A percentile compares a stretch with the other conserved stretches of the same genome.
Conservation (phyloP, 805 yeast species). For the Candida nonsorbophila region DNA sequence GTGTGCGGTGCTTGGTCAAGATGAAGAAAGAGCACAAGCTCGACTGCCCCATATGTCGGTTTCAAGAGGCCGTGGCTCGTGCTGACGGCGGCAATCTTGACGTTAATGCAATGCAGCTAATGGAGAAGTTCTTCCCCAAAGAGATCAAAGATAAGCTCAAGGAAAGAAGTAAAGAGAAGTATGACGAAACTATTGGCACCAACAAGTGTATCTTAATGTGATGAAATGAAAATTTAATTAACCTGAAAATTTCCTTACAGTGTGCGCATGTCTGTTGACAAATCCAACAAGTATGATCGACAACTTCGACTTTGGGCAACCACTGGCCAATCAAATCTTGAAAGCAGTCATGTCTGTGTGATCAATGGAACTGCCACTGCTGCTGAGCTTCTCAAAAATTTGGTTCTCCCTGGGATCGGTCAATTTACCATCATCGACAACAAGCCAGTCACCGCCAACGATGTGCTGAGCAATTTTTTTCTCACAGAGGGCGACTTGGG, state of each 20-base stretch:
- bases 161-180: conserved; percentile 42
- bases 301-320: conserved; percentile 86
- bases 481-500: conserved; percentile 43
- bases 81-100: conserved; percentile 65
- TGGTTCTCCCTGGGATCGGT: conserved; percentile 72
- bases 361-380: conserved; percentile 54
- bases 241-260: background rate
- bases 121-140: conserved; percentile 58
- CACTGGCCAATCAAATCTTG: conserved; percentile 63
- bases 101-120: conserved; percentile 41
- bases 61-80: conserved; percentile 43
- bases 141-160: conserved; percentile 60
- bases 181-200: conserved; percentile 16
- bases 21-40: conserved; percentile 53
- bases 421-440: conserved; percentile 55
- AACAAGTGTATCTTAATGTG: conserved; percentile 10
- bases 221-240: background rate
- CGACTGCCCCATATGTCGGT: conserved; percentile 65
- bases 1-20: conserved; percentile 68
- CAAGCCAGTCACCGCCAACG: conserved; percentile 30
- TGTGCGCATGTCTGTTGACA: conserved; percentile 21
- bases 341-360: conserved; percentile 54
- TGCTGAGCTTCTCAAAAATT: conserved; percentile 69
- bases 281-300: conserved; percentile 65
- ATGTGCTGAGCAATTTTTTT: conserved; percentile 61